A percentile compares a stretch with the other conserved stretches of the same genome.
These are phyloP conservation scores for Batrachochytrium dendrobatidis DNA, from an alignment of 371 early-diverging fungal species.

Conservation along the genomic window DNA sequence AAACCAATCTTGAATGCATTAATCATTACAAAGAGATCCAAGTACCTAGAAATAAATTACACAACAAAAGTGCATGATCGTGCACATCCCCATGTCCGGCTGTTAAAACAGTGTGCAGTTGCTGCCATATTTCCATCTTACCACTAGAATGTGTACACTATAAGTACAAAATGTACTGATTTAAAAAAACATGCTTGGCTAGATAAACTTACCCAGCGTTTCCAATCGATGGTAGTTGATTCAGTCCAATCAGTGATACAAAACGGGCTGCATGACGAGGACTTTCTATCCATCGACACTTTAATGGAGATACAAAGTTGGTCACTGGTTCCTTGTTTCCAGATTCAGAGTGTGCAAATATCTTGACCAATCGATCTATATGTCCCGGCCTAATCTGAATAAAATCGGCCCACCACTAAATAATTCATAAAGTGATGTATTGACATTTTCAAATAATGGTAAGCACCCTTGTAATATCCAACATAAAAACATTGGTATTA, in stretches of 20 bases:
- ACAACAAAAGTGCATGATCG: constrained; percentile 24
- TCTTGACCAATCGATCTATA: constrained; percentile 25
- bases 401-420: constrained; percentile 38
- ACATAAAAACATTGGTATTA: no score
- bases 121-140: constrained; percentile 25
- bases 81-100: constrained; percentile 17
- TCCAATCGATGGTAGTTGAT: constrained; percentile 16
- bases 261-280: constrained; percentile 31
- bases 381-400: constrained; percentile 26
- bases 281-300: constrained; percentile 20
- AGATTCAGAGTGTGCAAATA: constrained; percentile 26
- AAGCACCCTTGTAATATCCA: no score
- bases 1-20: not conserved
- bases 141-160: no score
- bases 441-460: no score
- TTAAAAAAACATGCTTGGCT: not conserved
- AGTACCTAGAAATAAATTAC: constrained; percentile 24
- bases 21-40: not conserved
- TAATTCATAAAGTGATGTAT: no score
- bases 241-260: constrained; percentile 23
- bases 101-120: constrained; percentile 21
- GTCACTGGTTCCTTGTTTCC: constrained; percentile 23
- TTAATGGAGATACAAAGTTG: constrained; percentile 19
- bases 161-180: no score
- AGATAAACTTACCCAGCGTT: constrained; percentile 10